Evolutionary conservation across 108 stramenopile species (phyloP).

Genomic region (Conticribra weissflogii): DNA sequence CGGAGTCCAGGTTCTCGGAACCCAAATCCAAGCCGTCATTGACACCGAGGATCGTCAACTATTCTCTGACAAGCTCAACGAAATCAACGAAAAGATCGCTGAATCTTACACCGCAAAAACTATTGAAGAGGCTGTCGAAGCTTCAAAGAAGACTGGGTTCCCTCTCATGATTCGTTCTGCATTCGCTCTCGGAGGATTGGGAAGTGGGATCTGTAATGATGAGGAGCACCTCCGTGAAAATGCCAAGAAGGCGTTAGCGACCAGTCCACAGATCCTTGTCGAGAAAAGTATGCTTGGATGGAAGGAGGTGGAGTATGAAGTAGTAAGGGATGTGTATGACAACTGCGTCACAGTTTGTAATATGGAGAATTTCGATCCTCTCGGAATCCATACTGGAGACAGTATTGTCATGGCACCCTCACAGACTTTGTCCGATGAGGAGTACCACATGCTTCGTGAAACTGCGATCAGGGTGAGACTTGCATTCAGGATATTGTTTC

Average conservation of each 20-base stretch:
- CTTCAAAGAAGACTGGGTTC: constrained; percentile 93
- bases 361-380: constrained; percentile 99
- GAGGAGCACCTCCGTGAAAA: constrained; percentile 84
- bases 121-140: constrained; percentile 84
- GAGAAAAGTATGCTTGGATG: constrained; percentile 97
- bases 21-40: constrained; percentile 93
- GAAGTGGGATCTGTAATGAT: constrained; percentile 93
- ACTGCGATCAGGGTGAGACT: constrained; percentile 91
- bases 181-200: constrained; percentile 97
- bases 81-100: constrained; percentile 98
- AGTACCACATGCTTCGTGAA: constrained; percentile 98
- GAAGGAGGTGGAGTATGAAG: constrained; percentile 99
- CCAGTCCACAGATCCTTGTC: constrained; percentile 94
- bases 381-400: constrained; percentile 98
- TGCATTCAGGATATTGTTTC: too few relatives aligned
- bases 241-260: constrained; percentile 88
- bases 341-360: constrained; percentile 99
- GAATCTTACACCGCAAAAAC: constrained; percentile 81
- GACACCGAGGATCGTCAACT: constrained; percentile 98
- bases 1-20: constrained; percentile 93
- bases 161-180: constrained; percentile 98
- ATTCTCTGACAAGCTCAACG: constrained; percentile 90
- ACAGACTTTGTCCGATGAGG: constrained; percentile 95
- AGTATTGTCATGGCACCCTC: constrained; percentile 98
- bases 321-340: constrained; percentile 85